Conservation (phyloP, 495 filamentous ascomycete species). For the Penicillium simplicissimum region DNA sequence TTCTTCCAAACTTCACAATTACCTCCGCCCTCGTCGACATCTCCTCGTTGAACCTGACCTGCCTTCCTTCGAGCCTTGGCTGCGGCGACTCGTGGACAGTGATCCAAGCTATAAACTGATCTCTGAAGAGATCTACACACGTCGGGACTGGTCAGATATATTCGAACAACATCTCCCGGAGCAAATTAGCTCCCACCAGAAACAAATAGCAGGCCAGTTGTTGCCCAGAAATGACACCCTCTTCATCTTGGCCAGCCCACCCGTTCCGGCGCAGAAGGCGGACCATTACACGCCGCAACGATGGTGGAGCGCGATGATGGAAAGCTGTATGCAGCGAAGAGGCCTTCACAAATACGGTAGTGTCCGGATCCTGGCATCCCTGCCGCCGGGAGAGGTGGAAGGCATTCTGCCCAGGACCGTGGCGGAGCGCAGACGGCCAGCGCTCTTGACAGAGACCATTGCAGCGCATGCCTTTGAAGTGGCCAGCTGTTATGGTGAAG, state of each 20-base stretch:
- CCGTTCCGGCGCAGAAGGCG: slow-evolving; percentile 30
- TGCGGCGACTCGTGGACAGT: slow-evolving; percentile 62
- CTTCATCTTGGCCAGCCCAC: slow-evolving; percentile 63
- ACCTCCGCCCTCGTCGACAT: slow-evolving; percentile 74
- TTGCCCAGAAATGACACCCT: slow-evolving; percentile 62
- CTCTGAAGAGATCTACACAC: slow-evolving; percentile 43
- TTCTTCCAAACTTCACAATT: slow-evolving; percentile 72
- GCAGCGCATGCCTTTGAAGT: slow-evolving; percentile 51
- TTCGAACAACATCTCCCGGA: slow-evolving; percentile 45
- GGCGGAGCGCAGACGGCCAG: slow-evolving; percentile 49
- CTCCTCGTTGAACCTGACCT: slow-evolving; percentile 71
- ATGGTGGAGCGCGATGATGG: slow-evolving; percentile 37
- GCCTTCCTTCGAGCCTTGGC: slow-evolving; percentile 53
- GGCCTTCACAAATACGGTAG: slow-evolving; percentile 48
- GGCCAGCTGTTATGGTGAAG: slow-evolving; percentile 29
- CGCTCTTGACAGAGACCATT: slow-evolving; percentile 57
- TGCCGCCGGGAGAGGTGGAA: slow-evolving; percentile 49
- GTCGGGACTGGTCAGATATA: slow-evolving; percentile 51
- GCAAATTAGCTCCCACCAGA: slow-evolving; percentile 20
- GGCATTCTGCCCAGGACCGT: slow-evolving; percentile 54
- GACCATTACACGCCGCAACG: slow-evolving; percentile 39
- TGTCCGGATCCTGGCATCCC: slow-evolving; percentile 71
- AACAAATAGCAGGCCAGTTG: slow-evolving; percentile 20
- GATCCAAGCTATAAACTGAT: slow-evolving; percentile 55
- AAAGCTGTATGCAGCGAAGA: slow-evolving; percentile 30